Conservation (phyloP, 2,329 filamentous ascomycete genomes). For the Hypomyces rosellus region DNA sequence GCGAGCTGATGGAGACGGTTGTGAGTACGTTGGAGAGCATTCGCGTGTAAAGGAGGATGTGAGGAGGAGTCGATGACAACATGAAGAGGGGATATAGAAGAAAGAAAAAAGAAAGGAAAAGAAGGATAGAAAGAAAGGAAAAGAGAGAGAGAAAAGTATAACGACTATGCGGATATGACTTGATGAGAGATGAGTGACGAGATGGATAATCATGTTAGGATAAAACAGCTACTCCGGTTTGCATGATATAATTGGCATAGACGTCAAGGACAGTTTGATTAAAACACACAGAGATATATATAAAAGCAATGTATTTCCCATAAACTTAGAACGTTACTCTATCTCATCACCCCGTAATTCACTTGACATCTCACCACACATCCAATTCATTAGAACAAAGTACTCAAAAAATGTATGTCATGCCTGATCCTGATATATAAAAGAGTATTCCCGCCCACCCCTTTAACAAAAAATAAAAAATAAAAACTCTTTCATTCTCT, state of each 20-base stretch:
- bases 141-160: neutral
- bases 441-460: conserved; percentile 3
- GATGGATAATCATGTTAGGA: too few relatives aligned
- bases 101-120: neutral
- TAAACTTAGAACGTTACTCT: too few relatives aligned
- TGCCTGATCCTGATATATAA: conserved; percentile 8
- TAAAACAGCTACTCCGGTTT: too few relatives aligned
- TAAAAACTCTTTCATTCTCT: neutral
- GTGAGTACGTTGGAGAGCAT: conserved; percentile 36
- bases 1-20: conserved; percentile 36
- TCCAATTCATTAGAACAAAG: neutral
- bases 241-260: too few relatives aligned
- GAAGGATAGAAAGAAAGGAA: neutral
- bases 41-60: conserved; percentile 18
- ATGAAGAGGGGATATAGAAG: neutral
- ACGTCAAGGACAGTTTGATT: too few relatives aligned
- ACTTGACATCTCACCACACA: neutral
- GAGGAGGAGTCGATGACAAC: neutral
- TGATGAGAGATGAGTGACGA: too few relatives aligned
- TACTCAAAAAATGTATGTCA: conserved; percentile 9
- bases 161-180: too few relatives aligned
- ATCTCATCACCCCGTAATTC: conserved; percentile 1
- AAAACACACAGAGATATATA: too few relatives aligned
- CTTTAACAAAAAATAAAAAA: neutral
- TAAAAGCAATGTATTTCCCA: too few relatives aligned